Evolutionary conservation across 2,329 filamentous ascomycete species (phyloP).

Genomic region (Zelopaecilomyces penicillatus): DNA sequence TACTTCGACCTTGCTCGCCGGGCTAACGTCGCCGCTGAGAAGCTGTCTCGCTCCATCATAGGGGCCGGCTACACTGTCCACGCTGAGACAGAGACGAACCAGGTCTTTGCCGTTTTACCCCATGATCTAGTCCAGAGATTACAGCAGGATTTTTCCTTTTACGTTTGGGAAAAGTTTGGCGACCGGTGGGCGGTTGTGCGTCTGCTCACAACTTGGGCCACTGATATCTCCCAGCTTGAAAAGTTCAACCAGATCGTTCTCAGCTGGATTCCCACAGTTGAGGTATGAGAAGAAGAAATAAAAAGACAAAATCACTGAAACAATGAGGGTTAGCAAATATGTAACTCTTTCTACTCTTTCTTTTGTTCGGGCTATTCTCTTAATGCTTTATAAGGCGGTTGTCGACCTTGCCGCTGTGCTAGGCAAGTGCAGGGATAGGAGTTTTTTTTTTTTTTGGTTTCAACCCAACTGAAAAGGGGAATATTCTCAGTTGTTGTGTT

Average conservation of each 20-base stretch:
- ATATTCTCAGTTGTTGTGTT: too few relatives aligned
- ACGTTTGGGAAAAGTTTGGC: constrained; percentile 37
- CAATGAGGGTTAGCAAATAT: too few relatives aligned
- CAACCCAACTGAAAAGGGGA: too few relatives aligned
- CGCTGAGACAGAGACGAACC: constrained; percentile 41
- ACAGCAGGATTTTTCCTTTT: constrained; percentile 36
- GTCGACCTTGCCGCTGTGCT: too few relatives aligned
- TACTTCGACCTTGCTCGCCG: constrained; percentile 38
- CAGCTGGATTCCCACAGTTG: constrained; percentile 9
- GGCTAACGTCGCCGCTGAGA: constrained; percentile 36
- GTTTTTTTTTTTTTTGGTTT: too few relatives aligned
- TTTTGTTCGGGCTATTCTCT: too few relatives aligned
- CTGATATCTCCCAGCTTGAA: constrained; percentile 33
- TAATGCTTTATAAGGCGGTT: too few relatives aligned
- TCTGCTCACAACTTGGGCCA: constrained; percentile 43
- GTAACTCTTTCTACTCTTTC: too few relatives aligned
- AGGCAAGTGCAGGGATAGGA: too few relatives aligned
- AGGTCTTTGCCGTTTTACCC: constrained; percentile 40
- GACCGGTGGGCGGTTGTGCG: constrained; percentile 33
- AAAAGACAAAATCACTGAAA: too few relatives aligned
- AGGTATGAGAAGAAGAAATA: too few relatives aligned
- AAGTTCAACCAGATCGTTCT: constrained; percentile 23
- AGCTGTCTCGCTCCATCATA: constrained; percentile 34
- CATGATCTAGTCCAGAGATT: constrained; percentile 27
- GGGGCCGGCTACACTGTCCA: constrained; percentile 32